These are phyloP conservation scores for Russula olivacea DNA, from an alignment of 768 basidiomycete genomes.

Conservation along the genomic window DNA sequence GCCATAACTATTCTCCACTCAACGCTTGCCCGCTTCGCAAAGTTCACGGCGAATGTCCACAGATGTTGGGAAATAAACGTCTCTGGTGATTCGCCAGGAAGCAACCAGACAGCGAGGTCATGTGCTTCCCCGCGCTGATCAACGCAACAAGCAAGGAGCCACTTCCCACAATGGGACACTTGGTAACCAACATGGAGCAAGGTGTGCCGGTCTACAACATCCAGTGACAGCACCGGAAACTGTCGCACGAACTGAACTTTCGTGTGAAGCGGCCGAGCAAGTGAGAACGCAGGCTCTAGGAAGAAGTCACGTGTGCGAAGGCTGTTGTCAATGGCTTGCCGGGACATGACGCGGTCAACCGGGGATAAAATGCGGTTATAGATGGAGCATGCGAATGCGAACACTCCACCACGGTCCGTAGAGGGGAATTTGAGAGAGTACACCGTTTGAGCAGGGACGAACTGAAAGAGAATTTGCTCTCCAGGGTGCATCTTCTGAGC, in stretches of 20 bases:
- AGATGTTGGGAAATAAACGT: slow-evolving; percentile 51
- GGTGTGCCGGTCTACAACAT: slow-evolving; percentile 51
- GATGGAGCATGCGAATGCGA: slow-evolving; percentile 52
- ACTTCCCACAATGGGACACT: slow-evolving; percentile 60
- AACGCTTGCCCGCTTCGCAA: slow-evolving; percentile 58
- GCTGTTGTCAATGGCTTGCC: slow-evolving; percentile 40
- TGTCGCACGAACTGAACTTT: slow-evolving; percentile 37
- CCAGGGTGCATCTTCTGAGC: slow-evolving; percentile 43
- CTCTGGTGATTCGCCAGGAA: slow-evolving; percentile 45
- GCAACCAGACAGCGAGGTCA: slow-evolving; percentile 61
- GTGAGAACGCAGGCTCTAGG: slow-evolving; percentile 58
- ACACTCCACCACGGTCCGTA: slow-evolving; percentile 37
- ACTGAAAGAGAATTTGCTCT: slow-evolving; percentile 57
- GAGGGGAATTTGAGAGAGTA: slow-evolving; percentile 44
- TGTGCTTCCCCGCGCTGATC: slow-evolving; percentile 77
- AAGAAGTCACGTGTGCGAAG: slow-evolving; percentile 46
- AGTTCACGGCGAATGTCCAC: slow-evolving; percentile 62
- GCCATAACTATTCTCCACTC: slow-evolving; percentile 79
- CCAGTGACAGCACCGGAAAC: slow-evolving; percentile 39
- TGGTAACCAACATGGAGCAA: slow-evolving; percentile 75
- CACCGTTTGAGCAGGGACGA: slow-evolving; percentile 63
- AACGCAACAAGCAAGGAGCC: slow-evolving; percentile 68
- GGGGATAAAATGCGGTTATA: slow-evolving; percentile 66
- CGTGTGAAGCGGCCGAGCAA: slow-evolving; percentile 43
- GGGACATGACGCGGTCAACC: slow-evolving; percentile 56